Evolutionary conservation across 306 rosid species (phyloP), one percentile per base, ranked within the genome.

Genomic region (Ormosia emarginata): DNA sequence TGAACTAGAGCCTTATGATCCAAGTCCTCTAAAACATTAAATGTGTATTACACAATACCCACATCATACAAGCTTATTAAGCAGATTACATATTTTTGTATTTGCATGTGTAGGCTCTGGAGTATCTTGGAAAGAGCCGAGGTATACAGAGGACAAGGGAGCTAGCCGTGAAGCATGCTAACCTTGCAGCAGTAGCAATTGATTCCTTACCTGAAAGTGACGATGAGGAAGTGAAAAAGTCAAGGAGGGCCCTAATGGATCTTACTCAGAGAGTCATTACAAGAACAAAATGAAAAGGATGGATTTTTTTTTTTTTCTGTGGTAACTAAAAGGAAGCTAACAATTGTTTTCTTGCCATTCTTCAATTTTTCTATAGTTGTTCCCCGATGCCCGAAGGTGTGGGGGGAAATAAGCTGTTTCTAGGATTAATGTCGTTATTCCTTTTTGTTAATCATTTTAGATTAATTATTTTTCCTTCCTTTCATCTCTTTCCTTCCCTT

Each of bases 91-190:
- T 49, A 74, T 66, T 53, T 76, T 18, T 44, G 71, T 70, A 30
- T 64, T 81, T 74, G 47, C 59, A 67, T 78, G n/a, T 66, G 17
- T 64, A 95, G 99, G 99, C 94, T 71, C 77, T 95, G 67, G 98
- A 95, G n/a, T 95, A 90, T 83, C 93, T 95, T 15, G 96, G 89
- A 14, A 90, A 87, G 88, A 95, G 99, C 61, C 82, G 84, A 36
- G 99, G 98, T 66, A 86, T 95, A 77, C 99, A 93, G 69, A 89
- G 84, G 79, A 87, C 99, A 44, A 89, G 77, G 86, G 99, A 95
- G 79, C 90, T 95, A 50, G 99, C 99, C 24, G 37, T 79, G 56
- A 84, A 89, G 82, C 99, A 93, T 78, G 98, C 99, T 72, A 92
- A 79, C 81, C 92, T 90, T 65, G 98, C 98, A 1, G 98, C 94